These are phyloP conservation scores for Bruguiera parviflora DNA, from an alignment of 345 rosid genomes.

Conservation along the genomic window DNA sequence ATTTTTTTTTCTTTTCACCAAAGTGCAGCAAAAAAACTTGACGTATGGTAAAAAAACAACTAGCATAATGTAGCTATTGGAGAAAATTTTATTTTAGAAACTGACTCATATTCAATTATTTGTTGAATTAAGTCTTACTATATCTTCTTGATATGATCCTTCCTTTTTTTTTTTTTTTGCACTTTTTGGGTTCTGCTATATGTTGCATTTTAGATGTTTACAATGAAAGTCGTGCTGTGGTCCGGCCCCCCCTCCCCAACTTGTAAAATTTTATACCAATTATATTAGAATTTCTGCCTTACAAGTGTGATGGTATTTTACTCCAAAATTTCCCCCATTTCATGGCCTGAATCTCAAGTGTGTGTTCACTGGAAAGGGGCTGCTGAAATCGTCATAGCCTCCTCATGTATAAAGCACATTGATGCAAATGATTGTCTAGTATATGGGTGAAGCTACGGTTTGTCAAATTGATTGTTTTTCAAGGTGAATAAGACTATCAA, in stretches of 20 bases:
- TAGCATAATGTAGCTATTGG: too few relatives aligned
- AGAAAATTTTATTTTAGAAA: too few relatives aligned
- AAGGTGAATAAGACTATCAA: neutral
- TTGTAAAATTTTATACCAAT: neutral
- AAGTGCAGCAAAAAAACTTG: too few relatives aligned
- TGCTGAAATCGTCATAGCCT: slow-evolving; percentile 82
- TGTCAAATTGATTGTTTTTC: neutral
- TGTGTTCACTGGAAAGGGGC: slow-evolving; percentile 96
- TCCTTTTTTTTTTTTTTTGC: too few relatives aligned
- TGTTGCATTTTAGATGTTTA: too few relatives aligned
- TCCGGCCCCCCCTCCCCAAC: too few relatives aligned
- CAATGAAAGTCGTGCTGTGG: too few relatives aligned
- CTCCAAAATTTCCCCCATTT: neutral
- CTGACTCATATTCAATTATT: too few relatives aligned
- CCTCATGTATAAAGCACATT: slow-evolving; percentile 64
- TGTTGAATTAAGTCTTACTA: too few relatives aligned
- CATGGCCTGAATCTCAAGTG: slow-evolving; percentile 72
- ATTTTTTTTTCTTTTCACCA: neutral
- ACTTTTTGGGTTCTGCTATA: too few relatives aligned
- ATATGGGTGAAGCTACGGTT: slow-evolving; percentile 63
- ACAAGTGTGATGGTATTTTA: neutral
- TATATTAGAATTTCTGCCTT: neutral
- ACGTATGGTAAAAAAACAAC: too few relatives aligned
- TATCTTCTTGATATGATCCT: too few relatives aligned
- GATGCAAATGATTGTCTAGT: slow-evolving; percentile 54